Evolutionary conservation across 129 eudicot genomes (phyloP).

Genomic region (carrot (Daucus carota)): DNA sequence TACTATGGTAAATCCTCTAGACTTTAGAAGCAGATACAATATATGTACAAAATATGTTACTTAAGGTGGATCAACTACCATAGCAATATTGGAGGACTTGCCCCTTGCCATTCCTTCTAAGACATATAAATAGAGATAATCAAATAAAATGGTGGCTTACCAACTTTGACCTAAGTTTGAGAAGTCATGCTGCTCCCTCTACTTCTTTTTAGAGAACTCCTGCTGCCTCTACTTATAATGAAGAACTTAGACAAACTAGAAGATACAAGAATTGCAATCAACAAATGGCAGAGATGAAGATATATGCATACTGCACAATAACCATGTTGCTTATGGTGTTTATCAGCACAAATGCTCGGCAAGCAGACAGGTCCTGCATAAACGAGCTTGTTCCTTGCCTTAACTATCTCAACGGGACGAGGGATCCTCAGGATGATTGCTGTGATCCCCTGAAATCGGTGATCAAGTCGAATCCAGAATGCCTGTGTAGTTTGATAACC

Average conservation of each 20-base stretch:
- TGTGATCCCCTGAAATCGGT: slow-evolving; percentile 60
- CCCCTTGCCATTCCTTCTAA: not conserved
- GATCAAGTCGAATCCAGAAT: slow-evolving; percentile 56
- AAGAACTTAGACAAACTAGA: not conserved
- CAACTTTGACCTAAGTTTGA: slow-evolving; percentile 1
- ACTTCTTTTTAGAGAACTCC: too few species aligned
- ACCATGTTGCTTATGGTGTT: not conserved
- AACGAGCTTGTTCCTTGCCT: slow-evolving; percentile 24
- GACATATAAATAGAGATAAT: not conserved
- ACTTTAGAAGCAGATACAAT: not conserved
- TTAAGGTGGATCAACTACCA: not conserved
- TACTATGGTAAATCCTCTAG: not conserved
- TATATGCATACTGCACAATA: not conserved
- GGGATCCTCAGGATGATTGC: slow-evolving; percentile 50
- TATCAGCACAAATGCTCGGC: not conserved
- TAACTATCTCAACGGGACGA: slow-evolving; percentile 25
- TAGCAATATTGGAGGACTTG: not conserved
- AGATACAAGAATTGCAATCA: not conserved
- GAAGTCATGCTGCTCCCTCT: not conserved
- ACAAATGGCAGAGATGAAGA: not conserved
- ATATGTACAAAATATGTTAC: not conserved
- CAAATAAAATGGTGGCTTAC: not conserved
- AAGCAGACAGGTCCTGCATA: slow-evolving; percentile 25
- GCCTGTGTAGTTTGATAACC: slow-evolving; percentile 63
- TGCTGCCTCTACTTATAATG: not conserved